Evolutionary conservation across 2,329 filamentous ascomycete genomes (phyloP), one percentile per base, ranked within the genome.

Genomic region (Xylaria polymorpha): DNA sequence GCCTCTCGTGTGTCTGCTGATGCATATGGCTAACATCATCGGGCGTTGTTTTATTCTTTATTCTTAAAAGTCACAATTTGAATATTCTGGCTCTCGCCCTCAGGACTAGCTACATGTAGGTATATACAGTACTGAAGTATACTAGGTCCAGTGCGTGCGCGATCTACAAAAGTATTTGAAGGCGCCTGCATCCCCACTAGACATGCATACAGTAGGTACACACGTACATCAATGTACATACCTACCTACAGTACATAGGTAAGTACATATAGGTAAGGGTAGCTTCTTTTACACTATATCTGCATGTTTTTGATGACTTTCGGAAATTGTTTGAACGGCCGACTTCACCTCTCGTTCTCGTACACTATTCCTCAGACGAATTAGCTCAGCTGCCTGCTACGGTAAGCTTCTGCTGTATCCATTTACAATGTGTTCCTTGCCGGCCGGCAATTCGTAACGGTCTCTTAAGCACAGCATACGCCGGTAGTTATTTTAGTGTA

Each of bases 401-500:
- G 22, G 46, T 25, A 5, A 48, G 46, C 22, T 14, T 37, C 32
- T 12, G n/a, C 25, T 20, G n/a, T 37, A 25, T 25, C 20, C 29
- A 18, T 37, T 14, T 25, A 35, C 6, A 12, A 58, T 39, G 18
- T 22, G 64, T 43, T 18, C 32, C 32, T 51, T 69, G 64, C 64
- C 67, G 59, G 59, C 46, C 63, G 64, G 64, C 67, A 69, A 63
- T n/a, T 25, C 66, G 14, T 46, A 60, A 64, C 59, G 53, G 22
- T 56, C 20, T 48, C 64, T 69, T 25, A 39, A 63, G 59, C 64
- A 60, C 55, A 63, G 55, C 63, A 63, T 69, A 63, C 55, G 61
- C 56, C 67, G 67, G 67, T 67, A 69, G 64, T 69, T 69, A 15
- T 56, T 60, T 60, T 67, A 29, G 25, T 29, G 25, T 67, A 67